Evolutionary conservation across 768 basidiomycete genomes (phyloP), one percentile per base, ranked within the genome.

Genomic region (Leccinellum rugosiceps): DNA sequence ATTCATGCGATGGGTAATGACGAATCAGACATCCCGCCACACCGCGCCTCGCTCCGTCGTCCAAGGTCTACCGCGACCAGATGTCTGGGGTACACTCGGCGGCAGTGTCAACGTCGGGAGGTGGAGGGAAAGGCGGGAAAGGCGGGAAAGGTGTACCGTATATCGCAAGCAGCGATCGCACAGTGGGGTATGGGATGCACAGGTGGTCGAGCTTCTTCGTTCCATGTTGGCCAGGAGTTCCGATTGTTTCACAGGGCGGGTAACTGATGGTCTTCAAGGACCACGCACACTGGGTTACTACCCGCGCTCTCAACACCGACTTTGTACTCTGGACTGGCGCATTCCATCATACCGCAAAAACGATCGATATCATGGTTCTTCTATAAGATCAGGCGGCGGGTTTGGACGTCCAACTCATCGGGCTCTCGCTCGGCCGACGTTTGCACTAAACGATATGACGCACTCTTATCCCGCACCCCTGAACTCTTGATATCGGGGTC

Each of bases 201-300:
- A n/a, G n/a, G n/a, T n/a, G n/a, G n/a, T n/a, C n/a, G n/a, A n/a
- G n/a, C n/a, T n/a, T 43, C 41, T 49, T 30, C 19, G 21, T 56
- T 30, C 23, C 38, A 23, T 31, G 14, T 21, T 31, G 48, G 35
- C n/a, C 55, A 32, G 17, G 34, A 46, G 8, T 25, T 41, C 48
- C 64, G 51, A 57, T 53, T 23, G 48, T 52, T 19, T 53, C 48
- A 17, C 63, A 95, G 88, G 95, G 94, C n/a, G n/a, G n/a, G 71
- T 83, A 86, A 26, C 76, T 98, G 41, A 82, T 94, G 65, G 86
- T 87, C 1, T 76, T 98, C 26, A 94, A 91, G 71, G 94, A 98
- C 59, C 96, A 99, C 65, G 97, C 94, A 0, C 96, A 99, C 67
- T 98, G 94, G 96, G 96, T 98, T 7, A 99, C 95, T 19, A 98